Percentiles rank a stretch among this genome's conserved stretches.
phyloP scores from a whole-genome alignment of 345 rosid species.

The Heritiera fomes region DNA sequence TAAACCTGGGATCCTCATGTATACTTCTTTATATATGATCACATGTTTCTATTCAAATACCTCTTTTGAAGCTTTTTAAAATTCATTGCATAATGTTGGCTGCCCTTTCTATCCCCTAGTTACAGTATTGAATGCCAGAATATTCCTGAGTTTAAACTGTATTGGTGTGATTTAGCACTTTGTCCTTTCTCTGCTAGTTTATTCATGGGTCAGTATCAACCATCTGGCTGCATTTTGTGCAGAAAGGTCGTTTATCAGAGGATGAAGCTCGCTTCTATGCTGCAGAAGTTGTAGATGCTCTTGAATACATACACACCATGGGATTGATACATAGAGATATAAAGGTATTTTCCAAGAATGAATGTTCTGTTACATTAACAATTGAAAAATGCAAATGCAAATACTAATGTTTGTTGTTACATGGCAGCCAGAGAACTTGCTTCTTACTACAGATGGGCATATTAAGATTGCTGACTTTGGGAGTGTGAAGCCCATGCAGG shows the following conservation, averaged over 20 bases:
- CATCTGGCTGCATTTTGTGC: constrained; percentile 27
- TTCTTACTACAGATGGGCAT: constrained; percentile 86
- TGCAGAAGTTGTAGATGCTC: constrained; percentile 95
- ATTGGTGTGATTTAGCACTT: constrained; percentile 9
- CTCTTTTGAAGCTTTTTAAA: constrained; percentile 2
- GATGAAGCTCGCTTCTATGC: constrained; percentile 87
- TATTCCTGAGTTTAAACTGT: not conserved
- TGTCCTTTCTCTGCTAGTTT: constrained; percentile 7
- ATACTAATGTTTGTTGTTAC: constrained; percentile 44
- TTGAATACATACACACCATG: constrained; percentile 86
- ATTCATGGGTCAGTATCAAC: constrained; percentile 3
- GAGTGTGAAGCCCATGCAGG: constrained; percentile 99
- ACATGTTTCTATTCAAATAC: too few species aligned
- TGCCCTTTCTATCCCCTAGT: not conserved
- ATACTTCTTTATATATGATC: not conserved
- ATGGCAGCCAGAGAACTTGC: constrained; percentile 93
- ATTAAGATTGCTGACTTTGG: constrained; percentile 98
- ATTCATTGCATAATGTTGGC: not conserved
- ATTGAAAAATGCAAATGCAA: constrained; percentile 24
- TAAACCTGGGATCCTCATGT: not conserved
- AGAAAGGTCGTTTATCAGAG: constrained; percentile 81
- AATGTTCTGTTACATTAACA: constrained; percentile 14
- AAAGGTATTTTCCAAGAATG: constrained; percentile 53
- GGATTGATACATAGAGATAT: constrained; percentile 96
- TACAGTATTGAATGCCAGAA: not conserved